Evolutionary conservation across 768 basidiomycete genomes (phyloP), one percentile per base, ranked within the genome.

Genomic region (Jaapia argillacea): DNA sequence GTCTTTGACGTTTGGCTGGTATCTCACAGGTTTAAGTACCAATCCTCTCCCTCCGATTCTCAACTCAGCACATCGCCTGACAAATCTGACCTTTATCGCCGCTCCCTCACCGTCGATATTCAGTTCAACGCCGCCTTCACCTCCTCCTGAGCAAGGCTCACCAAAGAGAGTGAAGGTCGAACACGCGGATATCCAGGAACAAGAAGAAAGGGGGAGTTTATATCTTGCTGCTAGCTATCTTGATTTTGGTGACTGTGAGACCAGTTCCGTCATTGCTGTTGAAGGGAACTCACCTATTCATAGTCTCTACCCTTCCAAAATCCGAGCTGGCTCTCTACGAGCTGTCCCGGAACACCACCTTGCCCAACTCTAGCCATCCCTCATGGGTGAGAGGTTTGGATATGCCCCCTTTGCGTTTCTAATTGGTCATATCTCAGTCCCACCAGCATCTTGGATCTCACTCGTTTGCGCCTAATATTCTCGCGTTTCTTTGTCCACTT

Each of bases 161-260:
- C n/a, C n/a, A n/a, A n/a, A n/a, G n/a, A n/a, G n/a, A n/a, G n/a
- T n/a, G n/a, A n/a, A n/a, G n/a, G n/a, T n/a, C n/a, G n/a, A n/a
- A n/a, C n/a, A n/a, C n/a, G n/a, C n/a, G n/a, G n/a, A n/a, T n/a
- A n/a, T n/a, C n/a, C n/a, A n/a, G n/a, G n/a, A n/a, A n/a, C n/a
- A n/a, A n/a, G n/a, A n/a, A n/a, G n/a, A 48, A 45, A 43, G 46
- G 2, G 61, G 65, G 56, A 44, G 61, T 40, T 57, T 76, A 6
- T 75, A 72, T 50, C 57, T 86, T 4, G 65, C 71, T 6, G 66
- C 70, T 18, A 71, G 66, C 40, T 75, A 69, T 47, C 57, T 81
- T n/a, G 71, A 84, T 45, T 77, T 79, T 39, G 70, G 69, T 38
- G 71, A 79, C 46, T 80, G 83, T 85, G 57, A 48, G 74, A 48